Evolutionary conservation across 768 basidiomycete genomes (phyloP).

Genomic region (Tephrocybe sp.): DNA sequence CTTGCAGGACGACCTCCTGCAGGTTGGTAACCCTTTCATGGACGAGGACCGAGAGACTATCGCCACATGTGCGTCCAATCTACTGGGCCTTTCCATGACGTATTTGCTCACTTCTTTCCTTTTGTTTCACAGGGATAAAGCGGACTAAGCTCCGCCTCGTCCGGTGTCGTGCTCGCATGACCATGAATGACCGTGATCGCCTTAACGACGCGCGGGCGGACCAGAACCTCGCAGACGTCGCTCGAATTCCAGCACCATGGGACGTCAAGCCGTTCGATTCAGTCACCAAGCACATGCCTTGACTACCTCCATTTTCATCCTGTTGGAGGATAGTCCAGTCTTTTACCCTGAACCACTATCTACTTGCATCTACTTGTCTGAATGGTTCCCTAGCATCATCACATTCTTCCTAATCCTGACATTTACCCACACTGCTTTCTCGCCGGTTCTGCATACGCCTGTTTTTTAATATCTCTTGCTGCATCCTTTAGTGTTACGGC

Average conservation of each 20-base stretch:
- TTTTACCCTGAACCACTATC: not conserved
- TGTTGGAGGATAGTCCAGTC: not conserved
- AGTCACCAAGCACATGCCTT: slow-evolving; percentile 11
- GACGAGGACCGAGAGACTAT: slow-evolving; percentile 83
- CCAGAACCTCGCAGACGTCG: slow-evolving; percentile 75
- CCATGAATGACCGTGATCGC: slow-evolving; percentile 72
- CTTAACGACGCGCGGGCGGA: slow-evolving; percentile 77
- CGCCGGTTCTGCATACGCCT: not conserved
- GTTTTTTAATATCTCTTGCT: not conserved
- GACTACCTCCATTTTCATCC: not conserved
- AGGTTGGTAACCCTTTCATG: slow-evolving; percentile 80
- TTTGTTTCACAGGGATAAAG: slow-evolving; percentile 73
- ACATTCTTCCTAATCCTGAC: not conserved
- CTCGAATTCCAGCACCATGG: slow-evolving; percentile 72
- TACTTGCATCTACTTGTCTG: not conserved
- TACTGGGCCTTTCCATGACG: slow-evolving; percentile 4
- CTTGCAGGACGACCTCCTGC: slow-evolving; percentile 84
- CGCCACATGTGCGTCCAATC: slow-evolving; percentile 57
- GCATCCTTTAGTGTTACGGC: not conserved
- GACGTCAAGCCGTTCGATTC: slow-evolving; percentile 45
- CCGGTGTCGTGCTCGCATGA: slow-evolving; percentile 74
- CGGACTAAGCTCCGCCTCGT: slow-evolving; percentile 82
- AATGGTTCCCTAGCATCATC: not conserved
- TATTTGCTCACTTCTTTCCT: slow-evolving; percentile 4
- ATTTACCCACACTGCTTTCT: not conserved